A percentile compares a stretch with the other conserved stretches of the same genome.
These are phyloP conservation scores for Fraxinus pennsylvanica DNA, from an alignment of 257 asterid genomes.

Conservation along the genomic window DNA sequence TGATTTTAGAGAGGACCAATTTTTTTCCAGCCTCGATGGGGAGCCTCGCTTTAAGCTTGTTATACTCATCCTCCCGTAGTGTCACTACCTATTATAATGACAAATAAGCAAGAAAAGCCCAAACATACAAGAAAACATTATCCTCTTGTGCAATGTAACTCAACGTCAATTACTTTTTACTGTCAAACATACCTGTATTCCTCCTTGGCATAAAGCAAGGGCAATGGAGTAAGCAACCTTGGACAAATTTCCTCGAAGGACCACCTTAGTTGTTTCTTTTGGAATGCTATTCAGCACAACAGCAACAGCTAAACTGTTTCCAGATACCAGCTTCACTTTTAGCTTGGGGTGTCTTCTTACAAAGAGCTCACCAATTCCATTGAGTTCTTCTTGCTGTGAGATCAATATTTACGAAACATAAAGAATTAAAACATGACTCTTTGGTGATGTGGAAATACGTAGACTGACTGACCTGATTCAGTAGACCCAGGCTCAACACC, in stretches of 20 bases:
- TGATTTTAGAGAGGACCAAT: background rate
- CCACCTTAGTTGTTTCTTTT: conserved; percentile 33
- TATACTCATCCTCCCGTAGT: background rate
- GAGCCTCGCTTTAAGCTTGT: background rate
- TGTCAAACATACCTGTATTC: conserved; percentile 33
- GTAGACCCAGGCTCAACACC: conserved; percentile 41
- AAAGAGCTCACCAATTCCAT: conserved; percentile 34
- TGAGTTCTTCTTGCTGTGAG: background rate
- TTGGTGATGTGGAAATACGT: no score
- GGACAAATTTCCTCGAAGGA: conserved; percentile 36
- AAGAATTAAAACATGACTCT: no score
- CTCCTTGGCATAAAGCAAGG: conserved; percentile 35
- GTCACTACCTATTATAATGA: background rate
- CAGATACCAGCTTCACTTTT: conserved; percentile 44
- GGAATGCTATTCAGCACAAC: conserved; percentile 43
- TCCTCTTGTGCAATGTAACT: background rate
- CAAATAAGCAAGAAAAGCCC: no score
- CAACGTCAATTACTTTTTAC: background rate
- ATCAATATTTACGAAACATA: no score
- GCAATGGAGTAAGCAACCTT: conserved; percentile 38
- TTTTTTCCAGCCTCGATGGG: background rate
- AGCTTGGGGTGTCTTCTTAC: conserved; percentile 37
- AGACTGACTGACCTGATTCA: conserved; percentile 35
- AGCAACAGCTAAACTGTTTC: conserved; percentile 41
- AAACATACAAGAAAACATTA: no score